These are phyloP conservation scores for Aspergillus puulaauensis DNA, from an alignment of 2,329 filamentous ascomycete genomes.

Conservation along the genomic window DNA sequence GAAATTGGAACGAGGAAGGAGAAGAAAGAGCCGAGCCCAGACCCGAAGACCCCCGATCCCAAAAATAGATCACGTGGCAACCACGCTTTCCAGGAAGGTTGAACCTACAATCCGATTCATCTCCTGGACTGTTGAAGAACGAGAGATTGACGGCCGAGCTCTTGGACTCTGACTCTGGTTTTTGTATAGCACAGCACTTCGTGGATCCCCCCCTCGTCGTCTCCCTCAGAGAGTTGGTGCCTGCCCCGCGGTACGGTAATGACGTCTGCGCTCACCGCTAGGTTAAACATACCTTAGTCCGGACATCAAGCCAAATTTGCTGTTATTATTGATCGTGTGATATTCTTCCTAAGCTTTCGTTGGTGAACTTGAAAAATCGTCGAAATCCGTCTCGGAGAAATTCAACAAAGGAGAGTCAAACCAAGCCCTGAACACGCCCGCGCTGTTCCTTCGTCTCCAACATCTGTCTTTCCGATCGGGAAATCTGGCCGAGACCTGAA, in stretches of 20 bases:
- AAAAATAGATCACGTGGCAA: too few relatives aligned
- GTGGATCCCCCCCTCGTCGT: neutral
- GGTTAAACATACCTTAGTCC: constrained; percentile 15
- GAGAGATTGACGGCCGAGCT: neutral
- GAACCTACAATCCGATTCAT: too few relatives aligned
- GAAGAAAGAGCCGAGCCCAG: too few relatives aligned
- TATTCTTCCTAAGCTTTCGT: constrained; percentile 2
- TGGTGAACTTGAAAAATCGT: neutral
- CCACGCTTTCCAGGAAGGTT: neutral
- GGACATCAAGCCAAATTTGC: constrained; percentile 20
- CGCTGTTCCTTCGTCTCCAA: neutral
- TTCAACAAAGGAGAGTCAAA: neutral
- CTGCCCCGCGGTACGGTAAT: constrained; percentile 22
- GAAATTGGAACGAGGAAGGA: too few relatives aligned
- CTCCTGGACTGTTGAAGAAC: neutral
- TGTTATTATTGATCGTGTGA: constrained; percentile 14
- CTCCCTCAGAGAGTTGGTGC: neutral
- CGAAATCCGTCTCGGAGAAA: neutral
- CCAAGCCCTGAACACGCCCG: neutral
- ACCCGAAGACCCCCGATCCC: too few relatives aligned
- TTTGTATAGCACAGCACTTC: neutral
- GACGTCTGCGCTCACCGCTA: constrained; percentile 23
- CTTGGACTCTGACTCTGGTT: neutral
- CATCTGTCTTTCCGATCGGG: constrained; percentile 13
- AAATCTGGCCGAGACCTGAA: constrained; percentile 19